Percentiles rank a stretch among this genome's conserved stretches.
These are phyloP conservation scores for Thermothielavioides terrestris DNA, from an alignment of 495 filamentous ascomycete genomes.

Conservation along the genomic window DNA sequence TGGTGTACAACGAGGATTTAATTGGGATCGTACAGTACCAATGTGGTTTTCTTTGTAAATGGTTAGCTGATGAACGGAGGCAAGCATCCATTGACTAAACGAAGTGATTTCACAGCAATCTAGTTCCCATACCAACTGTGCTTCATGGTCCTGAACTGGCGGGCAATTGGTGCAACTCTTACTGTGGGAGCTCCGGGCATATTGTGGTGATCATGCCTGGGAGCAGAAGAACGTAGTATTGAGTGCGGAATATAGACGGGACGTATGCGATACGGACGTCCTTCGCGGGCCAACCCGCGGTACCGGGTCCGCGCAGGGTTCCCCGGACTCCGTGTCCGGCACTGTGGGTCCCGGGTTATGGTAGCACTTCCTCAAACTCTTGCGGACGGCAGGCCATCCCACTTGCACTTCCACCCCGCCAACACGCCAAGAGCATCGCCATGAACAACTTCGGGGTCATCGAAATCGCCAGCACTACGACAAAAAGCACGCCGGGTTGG, in stretches of 20 bases:
- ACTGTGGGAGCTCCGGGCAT: no score
- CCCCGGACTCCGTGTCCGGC: background rate
- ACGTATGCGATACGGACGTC: background rate
- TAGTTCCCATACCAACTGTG: no score
- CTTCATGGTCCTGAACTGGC: no score
- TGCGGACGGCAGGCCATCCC: background rate
- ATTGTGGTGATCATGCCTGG: no score
- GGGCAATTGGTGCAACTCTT: no score
- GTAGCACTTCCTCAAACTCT: background rate
- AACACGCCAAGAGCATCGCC: background rate
- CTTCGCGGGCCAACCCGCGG: no score
- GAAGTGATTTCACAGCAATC: no score
- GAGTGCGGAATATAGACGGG: no score
- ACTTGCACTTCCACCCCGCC: slow-evolving; percentile 5
- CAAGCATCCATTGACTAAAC: no score
- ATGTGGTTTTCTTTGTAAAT: background rate
- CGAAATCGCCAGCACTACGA: slow-evolving; percentile 61
- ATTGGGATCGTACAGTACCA: background rate
- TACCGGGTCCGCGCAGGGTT: background rate
- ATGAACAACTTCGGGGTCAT: slow-evolving; percentile 59
- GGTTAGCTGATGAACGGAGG: no score
- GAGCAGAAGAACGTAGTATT: no score
- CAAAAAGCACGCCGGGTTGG: slow-evolving; percentile 69
- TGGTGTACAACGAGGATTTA: background rate
- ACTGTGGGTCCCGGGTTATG: background rate